phyloP scores from a whole-genome alignment of 1,139 yeast species.

The Saccharomycopsis crataegensis region DNA sequence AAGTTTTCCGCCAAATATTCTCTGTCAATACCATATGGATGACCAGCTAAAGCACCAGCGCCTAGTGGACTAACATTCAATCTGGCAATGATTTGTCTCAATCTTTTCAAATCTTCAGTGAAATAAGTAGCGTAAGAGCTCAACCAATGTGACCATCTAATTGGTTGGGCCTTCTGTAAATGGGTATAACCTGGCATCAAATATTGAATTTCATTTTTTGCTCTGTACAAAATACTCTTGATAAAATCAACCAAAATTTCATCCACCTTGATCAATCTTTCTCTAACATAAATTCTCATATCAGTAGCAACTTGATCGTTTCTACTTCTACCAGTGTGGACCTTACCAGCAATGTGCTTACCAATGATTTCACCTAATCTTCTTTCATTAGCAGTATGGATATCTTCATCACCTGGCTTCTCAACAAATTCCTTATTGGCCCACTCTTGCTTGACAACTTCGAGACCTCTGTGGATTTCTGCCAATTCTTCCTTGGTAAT shows the following conservation, averaged over 20 bases:
- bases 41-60: constrained; percentile 97
- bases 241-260: constrained; percentile 55
- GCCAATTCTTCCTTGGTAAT: constrained; percentile 61
- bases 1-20: constrained; percentile 74
- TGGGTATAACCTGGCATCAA: constrained; percentile 99
- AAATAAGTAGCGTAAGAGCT: constrained; percentile 92
- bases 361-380: constrained; percentile 95
- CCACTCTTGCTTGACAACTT: constrained; percentile 75
- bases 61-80: constrained; percentile 90
- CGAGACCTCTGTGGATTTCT: constrained; percentile 79
- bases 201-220: constrained; percentile 76
- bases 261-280: constrained; percentile 56
- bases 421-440: constrained; percentile 61
- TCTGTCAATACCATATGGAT: constrained; percentile 96
- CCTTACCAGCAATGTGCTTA: constrained; percentile 88
- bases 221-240: constrained; percentile 62
- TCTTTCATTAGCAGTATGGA: constrained; percentile 98
- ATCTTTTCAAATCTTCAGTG: constrained; percentile 80
- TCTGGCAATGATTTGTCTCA: constrained; percentile 71
- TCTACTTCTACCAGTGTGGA: constrained; percentile 97
- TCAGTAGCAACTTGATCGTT: constrained; percentile 99
- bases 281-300: constrained; percentile 90
- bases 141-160: constrained; percentile 98
- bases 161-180: constrained; percentile 97
- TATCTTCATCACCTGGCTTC: constrained; percentile 93